Evolutionary conservation across 768 basidiomycete species (phyloP), one percentile per base, ranked within the genome.

Genomic region (Sporobolomyces roseus): DNA sequence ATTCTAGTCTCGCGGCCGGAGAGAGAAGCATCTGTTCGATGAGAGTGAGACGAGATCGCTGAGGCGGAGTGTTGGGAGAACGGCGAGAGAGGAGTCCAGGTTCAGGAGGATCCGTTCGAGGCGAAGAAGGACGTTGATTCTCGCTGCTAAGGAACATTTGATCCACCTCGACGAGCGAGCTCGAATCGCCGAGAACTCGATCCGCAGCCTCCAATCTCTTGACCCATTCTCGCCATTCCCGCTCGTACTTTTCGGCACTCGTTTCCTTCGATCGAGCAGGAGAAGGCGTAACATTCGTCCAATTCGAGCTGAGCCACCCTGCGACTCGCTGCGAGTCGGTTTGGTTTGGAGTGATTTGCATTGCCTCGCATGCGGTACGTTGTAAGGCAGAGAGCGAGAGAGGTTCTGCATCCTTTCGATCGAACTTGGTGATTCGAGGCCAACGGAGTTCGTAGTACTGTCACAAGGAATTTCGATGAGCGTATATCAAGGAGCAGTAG

Each of bases 391-490:
- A 16, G 23, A 72, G 65, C 16, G 65, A 36, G 53, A 65, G 52
- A 4, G 66, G 59, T 10, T 50, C 32, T 19, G 35, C 46, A 33
- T 56, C 79, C 4, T 16, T 1, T 23, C 66, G 70, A 3, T 36
- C 30, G n/a, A 29, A 17, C 76, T 92, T 93, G 38, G 83, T 83
- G 35, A 93, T 81, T 55, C 92, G 82, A 0, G 92, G 90, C 77
- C 88, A 93, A 27, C 92, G 87, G 7, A 92, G 81, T 71, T 89
- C 89, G 76, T 93, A 93, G 74, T 87, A 82, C 90, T 91, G 6
- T 46, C 67, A 14, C 4, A 1, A 19, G 33, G 19, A 10, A 9
- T 6, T 41, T 41, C 38, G 17, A 17, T 17, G 10, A 41, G 17
- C 17, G 21, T 29, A 38, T 14, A 48, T 33, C 35, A 23, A 32